These are phyloP conservation scores for Carex cristatella DNA, from an alignment of 176 grass and related monocot species.

Conservation along the genomic window DNA sequence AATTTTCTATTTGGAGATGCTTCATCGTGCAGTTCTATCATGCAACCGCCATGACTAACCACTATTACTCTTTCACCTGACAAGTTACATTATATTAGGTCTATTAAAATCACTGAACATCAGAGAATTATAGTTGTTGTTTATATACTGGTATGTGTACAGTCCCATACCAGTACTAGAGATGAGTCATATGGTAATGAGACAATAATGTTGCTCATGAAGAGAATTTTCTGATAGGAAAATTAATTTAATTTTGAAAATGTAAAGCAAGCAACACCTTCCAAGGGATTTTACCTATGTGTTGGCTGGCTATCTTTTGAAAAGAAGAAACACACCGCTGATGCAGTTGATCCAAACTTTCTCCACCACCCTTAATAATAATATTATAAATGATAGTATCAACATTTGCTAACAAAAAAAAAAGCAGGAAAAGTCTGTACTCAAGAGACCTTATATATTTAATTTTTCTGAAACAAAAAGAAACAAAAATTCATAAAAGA, in stretches of 20 bases:
- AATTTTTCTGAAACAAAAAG: background rate
- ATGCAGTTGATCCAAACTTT: constrained; percentile 72
- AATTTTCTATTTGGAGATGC: constrained; percentile 31
- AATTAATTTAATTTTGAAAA: background rate
- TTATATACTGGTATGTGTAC: background rate
- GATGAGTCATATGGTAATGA: background rate
- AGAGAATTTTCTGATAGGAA: background rate
- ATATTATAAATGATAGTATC: background rate
- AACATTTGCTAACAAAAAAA: background rate
- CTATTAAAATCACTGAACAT: background rate
- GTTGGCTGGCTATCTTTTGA: constrained; percentile 56
- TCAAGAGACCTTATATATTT: background rate
- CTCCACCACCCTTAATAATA: constrained; percentile 72
- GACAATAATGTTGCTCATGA: background rate
- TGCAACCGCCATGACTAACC: constrained; percentile 65
- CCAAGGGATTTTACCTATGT: constrained; percentile 49
- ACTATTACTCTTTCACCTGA: constrained; percentile 79
- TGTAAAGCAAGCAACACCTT: background rate
- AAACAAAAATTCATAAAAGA: background rate
- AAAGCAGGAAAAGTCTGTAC: background rate
- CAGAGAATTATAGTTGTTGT: background rate
- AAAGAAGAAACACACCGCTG: constrained; percentile 68
- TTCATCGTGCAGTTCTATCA: constrained; percentile 58
- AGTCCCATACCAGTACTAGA: no score
- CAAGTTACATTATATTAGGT: background rate